phyloP scores from a whole-genome alignment of 2,329 filamentous ascomycete species.

The Trichoderma polysporum region DNA sequence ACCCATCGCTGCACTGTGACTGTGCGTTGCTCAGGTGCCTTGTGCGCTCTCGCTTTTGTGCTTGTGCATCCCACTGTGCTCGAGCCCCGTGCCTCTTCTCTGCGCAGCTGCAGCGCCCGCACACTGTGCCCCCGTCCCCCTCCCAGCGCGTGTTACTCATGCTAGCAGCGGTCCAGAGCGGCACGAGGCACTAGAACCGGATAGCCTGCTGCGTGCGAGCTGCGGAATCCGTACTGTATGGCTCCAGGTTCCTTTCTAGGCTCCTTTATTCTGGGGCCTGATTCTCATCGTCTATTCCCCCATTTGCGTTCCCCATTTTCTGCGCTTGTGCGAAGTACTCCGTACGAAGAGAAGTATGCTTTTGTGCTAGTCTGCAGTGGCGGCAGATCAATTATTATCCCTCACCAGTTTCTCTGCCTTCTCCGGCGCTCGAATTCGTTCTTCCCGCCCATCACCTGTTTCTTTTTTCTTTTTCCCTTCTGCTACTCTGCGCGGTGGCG shows the following conservation, averaged over 20 bases:
- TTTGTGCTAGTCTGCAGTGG: conserved; percentile 19
- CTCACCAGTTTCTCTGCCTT: not conserved
- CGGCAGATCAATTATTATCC: conserved; percentile 19
- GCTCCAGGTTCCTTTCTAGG: not conserved
- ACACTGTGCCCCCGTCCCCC: not conserved
- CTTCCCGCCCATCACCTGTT: not conserved
- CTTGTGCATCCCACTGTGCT: not conserved
- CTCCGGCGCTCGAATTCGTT: not conserved
- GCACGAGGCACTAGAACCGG: not conserved
- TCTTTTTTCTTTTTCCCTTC: not conserved
- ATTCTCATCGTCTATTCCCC: not conserved
- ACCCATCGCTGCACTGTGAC: not conserved
- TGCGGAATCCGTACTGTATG: not conserved
- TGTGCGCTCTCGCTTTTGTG: conserved; percentile 10
- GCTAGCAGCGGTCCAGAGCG: not conserved
- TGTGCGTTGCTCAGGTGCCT: conserved; percentile 3
- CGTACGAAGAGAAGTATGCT: conserved; percentile 9
- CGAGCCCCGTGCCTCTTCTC: not conserved
- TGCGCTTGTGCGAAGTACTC: conserved; percentile 4
- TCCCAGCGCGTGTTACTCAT: not conserved
- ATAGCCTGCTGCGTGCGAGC: not conserved
- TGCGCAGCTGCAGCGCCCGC: not conserved
- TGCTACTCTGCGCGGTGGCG: not conserved
- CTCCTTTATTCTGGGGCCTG: not conserved
- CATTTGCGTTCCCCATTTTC: not conserved